Conservation (phyloP, 1,284 basidiomycete genomes). For the Inonotus obliquus region DNA sequence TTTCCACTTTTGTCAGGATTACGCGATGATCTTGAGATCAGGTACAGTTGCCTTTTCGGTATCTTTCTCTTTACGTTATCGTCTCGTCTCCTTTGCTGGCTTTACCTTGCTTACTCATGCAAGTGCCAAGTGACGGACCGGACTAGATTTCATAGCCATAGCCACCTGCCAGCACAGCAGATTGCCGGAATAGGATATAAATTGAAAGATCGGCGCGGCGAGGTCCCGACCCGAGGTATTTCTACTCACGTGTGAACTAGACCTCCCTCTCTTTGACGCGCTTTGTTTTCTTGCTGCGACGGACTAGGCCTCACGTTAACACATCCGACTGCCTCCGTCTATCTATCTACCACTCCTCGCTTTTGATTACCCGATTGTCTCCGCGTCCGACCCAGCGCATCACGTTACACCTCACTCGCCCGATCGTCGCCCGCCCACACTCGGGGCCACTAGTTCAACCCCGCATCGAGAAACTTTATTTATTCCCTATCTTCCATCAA, state of each 20-base stretch:
- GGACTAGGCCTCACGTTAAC: neutral
- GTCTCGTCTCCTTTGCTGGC: too few relatives aligned
- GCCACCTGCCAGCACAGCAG: neutral
- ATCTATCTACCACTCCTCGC: neutral
- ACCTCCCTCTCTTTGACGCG: neutral
- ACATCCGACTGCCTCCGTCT: neutral
- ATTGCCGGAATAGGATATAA: neutral
- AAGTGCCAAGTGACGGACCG: neutral
- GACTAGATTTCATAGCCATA: neutral
- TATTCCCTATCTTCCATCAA: too few relatives aligned
- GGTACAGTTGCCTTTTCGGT: neutral
- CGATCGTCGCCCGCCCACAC: too few relatives aligned
- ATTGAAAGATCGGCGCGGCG: neutral
- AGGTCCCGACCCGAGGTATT: neutral
- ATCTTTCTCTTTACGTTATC: too few relatives aligned
- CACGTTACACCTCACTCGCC: too few relatives aligned
- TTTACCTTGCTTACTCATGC: too few relatives aligned
- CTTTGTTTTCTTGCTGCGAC: neutral
- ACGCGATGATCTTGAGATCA: slow-evolving; percentile 2
- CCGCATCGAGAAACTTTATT: too few relatives aligned
- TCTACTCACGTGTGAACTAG: neutral
- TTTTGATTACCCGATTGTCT: too few relatives aligned
- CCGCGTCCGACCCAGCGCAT: too few relatives aligned
- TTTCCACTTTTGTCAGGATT: neutral
- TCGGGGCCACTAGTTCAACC: too few relatives aligned